Evolutionary conservation across 345 rosid genomes (phyloP).

Genomic region (Hevea brasiliensis): DNA sequence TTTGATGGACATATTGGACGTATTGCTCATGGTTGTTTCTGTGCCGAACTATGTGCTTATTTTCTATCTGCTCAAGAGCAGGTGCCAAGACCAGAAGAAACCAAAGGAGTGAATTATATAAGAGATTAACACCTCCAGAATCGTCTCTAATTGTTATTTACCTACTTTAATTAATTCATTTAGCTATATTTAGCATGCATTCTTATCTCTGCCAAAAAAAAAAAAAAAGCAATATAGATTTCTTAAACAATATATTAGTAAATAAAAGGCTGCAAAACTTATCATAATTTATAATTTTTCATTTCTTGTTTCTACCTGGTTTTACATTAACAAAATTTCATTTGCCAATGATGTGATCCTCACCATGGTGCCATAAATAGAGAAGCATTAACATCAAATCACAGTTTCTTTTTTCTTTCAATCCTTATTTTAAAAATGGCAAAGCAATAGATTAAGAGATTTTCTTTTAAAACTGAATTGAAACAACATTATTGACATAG

Average conservation of each 20-base stretch:
- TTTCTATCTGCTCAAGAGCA: neutral
- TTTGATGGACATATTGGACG: constrained; percentile 18
- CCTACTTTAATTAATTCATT: neutral
- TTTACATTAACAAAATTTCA: no score
- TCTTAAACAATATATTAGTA: neutral
- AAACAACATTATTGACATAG: neutral
- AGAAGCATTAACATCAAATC: neutral
- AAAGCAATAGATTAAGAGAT: no score
- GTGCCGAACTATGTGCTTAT: neutral
- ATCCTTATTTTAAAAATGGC: no score
- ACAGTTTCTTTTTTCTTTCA: no score
- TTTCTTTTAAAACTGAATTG: no score
- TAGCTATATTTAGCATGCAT: neutral
- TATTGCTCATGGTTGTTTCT: neutral
- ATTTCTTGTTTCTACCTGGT: neutral
- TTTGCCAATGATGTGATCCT: neutral
- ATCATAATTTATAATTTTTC: no score
- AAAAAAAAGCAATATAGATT: no score
- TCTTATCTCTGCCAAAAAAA: neutral
- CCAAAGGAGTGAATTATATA: neutral
- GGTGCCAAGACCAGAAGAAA: constrained; percentile 5
- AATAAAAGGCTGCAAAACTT: neutral
- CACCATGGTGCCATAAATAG: neutral
- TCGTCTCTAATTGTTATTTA: neutral
- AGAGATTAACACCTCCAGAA: neutral